A percentile compares a stretch with the other conserved stretches of the same genome.
Evolutionary conservation across 2,329 filamentous ascomycete genomes (phyloP).

Genomic region (Fusarium gaditjirri): DNA sequence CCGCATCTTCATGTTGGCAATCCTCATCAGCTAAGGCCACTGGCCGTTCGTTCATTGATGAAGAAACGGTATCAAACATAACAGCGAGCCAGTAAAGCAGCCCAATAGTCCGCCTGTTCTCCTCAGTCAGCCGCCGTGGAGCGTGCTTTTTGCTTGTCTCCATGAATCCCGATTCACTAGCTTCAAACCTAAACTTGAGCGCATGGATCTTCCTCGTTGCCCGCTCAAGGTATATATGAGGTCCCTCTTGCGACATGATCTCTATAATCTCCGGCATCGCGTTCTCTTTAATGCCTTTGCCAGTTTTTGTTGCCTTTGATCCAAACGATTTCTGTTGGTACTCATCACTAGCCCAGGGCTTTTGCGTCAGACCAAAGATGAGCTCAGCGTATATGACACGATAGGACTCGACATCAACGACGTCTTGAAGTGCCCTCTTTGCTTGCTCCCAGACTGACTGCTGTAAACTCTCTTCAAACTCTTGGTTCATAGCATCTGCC

Average conservation of each 20-base stretch:
- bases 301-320: neutral
- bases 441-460: neutral
- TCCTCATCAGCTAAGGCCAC: neutral
- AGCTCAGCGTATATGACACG: neutral
- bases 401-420: neutral
- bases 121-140: fast-evolving
- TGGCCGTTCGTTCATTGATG: neutral
- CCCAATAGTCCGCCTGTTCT: neutral
- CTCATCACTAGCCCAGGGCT: neutral
- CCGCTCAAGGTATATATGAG: neutral
- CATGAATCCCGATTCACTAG: neutral
- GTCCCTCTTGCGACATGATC: neutral
- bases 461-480: neutral
- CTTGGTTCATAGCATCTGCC: neutral
- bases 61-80: neutral
- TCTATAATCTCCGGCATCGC: neutral
- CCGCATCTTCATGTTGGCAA: neutral
- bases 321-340: neutral
- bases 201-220: neutral
- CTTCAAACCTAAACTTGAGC: neutral
- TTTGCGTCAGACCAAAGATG: neutral
- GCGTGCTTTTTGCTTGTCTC: neutral
- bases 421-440: neutral
- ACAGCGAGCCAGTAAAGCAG: neutral
- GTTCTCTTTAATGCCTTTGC: neutral